Base-by-base conservation (phyloP, 106 monocot genomes). In the Xerophyta viscosa region DNA sequence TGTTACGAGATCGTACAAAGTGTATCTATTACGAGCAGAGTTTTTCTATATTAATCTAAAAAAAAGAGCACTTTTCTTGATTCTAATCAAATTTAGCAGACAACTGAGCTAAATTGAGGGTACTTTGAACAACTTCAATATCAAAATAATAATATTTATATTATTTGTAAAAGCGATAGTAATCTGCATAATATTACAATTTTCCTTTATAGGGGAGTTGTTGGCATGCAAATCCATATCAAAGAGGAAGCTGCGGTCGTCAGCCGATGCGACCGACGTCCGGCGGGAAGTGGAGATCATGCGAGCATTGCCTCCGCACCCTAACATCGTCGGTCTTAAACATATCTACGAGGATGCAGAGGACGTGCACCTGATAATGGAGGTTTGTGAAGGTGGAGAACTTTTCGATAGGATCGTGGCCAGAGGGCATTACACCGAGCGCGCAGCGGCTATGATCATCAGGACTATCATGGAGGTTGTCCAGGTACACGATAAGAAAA, bases 291-390 rank as follows among this genome's bases (percentile, higher is more conserved):
- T 71, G 49, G 64, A 71, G 52, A 71, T 71, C 64, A 71, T 71
- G 64, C 50, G 58, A 19, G 31, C 29, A 15, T 20, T 71, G 25
- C 71, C 58, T 4, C 4, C 4, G 4, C 64, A 71, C 52, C 41
- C 50, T 15, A 71, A 71, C 20, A 64, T 71, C 13, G 71, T 71
- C 6, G 25, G 31, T 12, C 45, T 71, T 18, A 48, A 24, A 52
- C 64, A 71, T 3, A 59, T 46, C 1, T 75, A 68, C 54, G 81
- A 81, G 75, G 81, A 76, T 21, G 20, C 9, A 1, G 64, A 76
- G 12, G 46, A 63, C 22, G 81, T 81, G 17, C 75, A 81, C 31
- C 63, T 81, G n/a, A 71, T 81, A 20, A 81, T 81, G 81, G 81
- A 81, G 75, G 24, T 81, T 7, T 81, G 81, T 37, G 58, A 67